Evolutionary conservation across 805 yeast genomes (phyloP), one percentile per base, ranked within the genome.

Genomic region (Tetrapisispora namnaoensis): DNA sequence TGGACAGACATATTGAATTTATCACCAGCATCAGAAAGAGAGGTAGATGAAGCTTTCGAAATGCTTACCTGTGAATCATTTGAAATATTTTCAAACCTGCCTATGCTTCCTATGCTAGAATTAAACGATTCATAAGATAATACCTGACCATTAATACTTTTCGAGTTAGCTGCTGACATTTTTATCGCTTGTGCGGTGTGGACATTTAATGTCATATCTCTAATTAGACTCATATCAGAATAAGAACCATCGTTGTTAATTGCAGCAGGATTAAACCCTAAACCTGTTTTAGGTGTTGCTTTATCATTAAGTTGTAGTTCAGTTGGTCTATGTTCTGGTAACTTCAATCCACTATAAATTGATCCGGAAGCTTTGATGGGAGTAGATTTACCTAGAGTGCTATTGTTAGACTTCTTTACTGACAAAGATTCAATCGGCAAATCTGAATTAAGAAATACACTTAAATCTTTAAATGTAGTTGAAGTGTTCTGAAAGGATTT

Each of bases 61-160:
- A 14, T 24, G n/a, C 28, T 40, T 4, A 34, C 14, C 22, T 38
- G 32, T n/a, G 59, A 51, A 39, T 57, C 62, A 11, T 49, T 47
- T 5, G 59, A 55, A 1, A 62, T 63, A 51, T 65, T 67, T 45
- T 65, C 68, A 53, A 62, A 65, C 16, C 61, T 62, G 38, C 58
- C 60, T 16, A 58, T 47, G 9, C 42, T 44, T 9, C 47, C 50
- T 20, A 53, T 57, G 20, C 55, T 54, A 18, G 44, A 42, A 18
- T 32, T 30, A n/a, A 18, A n/a, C 11, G 18, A 18, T 13, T 18
- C 30, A n/a, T 46, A 40, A 8, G 17, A n/a, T 7, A 46, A n/a
- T 8, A 34, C n/a, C 22, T 46, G 48, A 38, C 18, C 48, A 47
- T 16, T 46, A 41, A 37, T 48, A 35, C 37, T 37, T 38, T 27